Evolutionary conservation across 352 stramenopile genomes (phyloP), one percentile per base, ranked within the genome.

Genomic region (Blastocystis sp.): DNA sequence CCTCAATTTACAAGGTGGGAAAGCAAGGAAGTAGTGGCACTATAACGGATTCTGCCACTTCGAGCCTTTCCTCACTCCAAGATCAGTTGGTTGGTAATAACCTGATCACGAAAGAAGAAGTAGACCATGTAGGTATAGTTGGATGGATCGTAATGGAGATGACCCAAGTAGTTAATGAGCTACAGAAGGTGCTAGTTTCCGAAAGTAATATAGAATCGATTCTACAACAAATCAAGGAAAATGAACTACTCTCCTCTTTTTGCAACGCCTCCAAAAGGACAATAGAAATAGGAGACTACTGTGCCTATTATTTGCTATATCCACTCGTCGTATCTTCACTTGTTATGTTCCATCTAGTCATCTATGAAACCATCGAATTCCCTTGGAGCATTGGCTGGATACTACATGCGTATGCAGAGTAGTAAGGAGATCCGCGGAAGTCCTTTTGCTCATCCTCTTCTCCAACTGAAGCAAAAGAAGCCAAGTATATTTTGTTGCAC

Each of bases 361-460:
- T 55, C 47, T 26, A 18, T 64, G 20, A 13, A 29, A 29, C 43
- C 73, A 18, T 6, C n/a, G 1, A 43, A 56, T 23, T 7, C 15
- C 4, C 11, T 37, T n/a, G 70, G 68, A 13, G 9, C 43, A 2
- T 13, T 84, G 5, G 73, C 73, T 5, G 53, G 43, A 29, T 84
- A 84, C 20, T 84, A 68, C 56, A 84, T 84, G 73, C 73, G 73
- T 7, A 34, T 84, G 20, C 73, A 84, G 56, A 84, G 26, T 64
- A 20, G 26, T 11, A 84, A 66, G n/a, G 9, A 37, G 3, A 29
- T 84, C 39, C 47, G 73, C 13, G 18, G n/a, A 2, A 66, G 47
- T 66, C 47, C 73, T 26, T 84, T 69, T 13, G 53, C 73, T 43
- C 73, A 50, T 15, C 50, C 50, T 2, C 4, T 66, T 47, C 43